phyloP scores from a whole-genome alignment of 805 yeast species.

The Ogataea paraovalis region DNA sequence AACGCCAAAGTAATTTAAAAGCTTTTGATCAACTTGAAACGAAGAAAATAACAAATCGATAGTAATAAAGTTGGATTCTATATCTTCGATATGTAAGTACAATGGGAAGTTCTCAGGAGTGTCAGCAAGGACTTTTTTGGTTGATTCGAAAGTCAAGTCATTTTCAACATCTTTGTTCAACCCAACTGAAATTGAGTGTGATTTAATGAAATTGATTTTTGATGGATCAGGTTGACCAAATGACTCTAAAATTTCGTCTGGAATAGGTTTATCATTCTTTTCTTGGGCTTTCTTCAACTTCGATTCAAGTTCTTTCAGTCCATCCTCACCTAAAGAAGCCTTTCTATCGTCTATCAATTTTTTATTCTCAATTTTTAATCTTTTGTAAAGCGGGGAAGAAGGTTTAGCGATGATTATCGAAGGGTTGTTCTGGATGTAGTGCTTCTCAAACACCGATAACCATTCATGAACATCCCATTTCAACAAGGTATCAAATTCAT shows the following conservation, averaged over 20 bases:
- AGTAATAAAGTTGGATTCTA: conserved; percentile 73
- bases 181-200: conserved; percentile 63
- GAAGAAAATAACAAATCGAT: conserved; percentile 61
- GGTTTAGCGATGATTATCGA: conserved; percentile 73
- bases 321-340: conserved; percentile 51
- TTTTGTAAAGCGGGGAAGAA: conserved; percentile 53
- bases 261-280: conserved; percentile 73
- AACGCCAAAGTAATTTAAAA: conserved; percentile 64
- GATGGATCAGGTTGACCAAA: conserved; percentile 76
- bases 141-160: conserved; percentile 22
- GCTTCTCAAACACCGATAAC: conserved; percentile 49
- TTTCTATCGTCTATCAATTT: conserved; percentile 47
- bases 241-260: conserved; percentile 53
- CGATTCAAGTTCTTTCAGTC: conserved; percentile 48
- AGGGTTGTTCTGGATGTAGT: conserved; percentile 57
- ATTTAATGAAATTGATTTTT: conserved; percentile 64
- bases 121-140: conserved; percentile 20
- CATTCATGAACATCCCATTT: conserved; percentile 68
- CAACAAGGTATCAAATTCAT: conserved; percentile 55
- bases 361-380: conserved; percentile 48
- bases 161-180: conserved; percentile 33
- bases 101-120: conserved; percentile 54
- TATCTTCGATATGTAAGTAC: conserved; percentile 73
- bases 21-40: conserved; percentile 42
- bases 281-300: conserved; percentile 58